These are phyloP conservation scores for Penicillium fuscoglaucum DNA, from an alignment of 2,329 filamentous ascomycete species.

Conservation along the genomic window DNA sequence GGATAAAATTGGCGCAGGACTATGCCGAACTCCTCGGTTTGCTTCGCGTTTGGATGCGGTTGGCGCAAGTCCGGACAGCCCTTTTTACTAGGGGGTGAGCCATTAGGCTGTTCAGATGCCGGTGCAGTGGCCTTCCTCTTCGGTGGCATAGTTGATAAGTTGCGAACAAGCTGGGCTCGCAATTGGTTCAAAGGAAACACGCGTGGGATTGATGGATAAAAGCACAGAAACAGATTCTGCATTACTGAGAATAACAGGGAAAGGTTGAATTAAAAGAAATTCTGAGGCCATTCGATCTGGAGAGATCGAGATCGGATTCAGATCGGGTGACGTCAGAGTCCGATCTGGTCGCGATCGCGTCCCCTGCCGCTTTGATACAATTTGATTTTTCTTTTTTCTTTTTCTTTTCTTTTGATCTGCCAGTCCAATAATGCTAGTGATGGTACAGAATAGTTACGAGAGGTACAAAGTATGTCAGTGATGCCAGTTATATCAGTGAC, in stretches of 20 bases:
- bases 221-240: not conserved
- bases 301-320: constrained; percentile 1
- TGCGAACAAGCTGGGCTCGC: not conserved
- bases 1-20: constrained; percentile 78
- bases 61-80: constrained; percentile 17
- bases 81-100: constrained; percentile 21
- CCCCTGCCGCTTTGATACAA: not conserved
- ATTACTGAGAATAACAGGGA: not conserved
- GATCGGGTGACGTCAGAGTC: constrained; percentile 3
- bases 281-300: not conserved
- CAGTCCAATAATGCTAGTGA: not conserved
- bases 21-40: constrained; percentile 58
- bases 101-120: constrained; percentile 5
- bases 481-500: not conserved
- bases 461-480: not conserved
- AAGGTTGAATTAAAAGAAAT: not conserved
- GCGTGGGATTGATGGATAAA: not conserved
- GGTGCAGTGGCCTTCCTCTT: constrained; percentile 30
- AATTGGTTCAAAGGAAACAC: not conserved
- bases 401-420: not conserved
- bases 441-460: too few species aligned
- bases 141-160: constrained; percentile 21
- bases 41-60: constrained; percentile 40
- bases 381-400: too few species aligned
- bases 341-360: not conserved